Base-by-base conservation (phyloP, 192 early-diverging fungal genomes). In the Kappamyces sp. region DNA sequence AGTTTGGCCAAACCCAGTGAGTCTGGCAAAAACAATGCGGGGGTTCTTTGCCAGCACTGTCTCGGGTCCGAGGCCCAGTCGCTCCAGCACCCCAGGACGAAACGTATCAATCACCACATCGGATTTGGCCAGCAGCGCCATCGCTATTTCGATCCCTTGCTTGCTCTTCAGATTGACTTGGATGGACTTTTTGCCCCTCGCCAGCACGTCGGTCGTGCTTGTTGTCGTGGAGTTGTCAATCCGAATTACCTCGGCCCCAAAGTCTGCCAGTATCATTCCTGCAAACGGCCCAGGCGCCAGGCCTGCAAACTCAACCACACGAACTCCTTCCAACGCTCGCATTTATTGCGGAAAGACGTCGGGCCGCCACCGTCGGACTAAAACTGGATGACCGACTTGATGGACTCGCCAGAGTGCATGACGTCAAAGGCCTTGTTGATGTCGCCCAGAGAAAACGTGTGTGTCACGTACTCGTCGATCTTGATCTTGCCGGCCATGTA, bases 401-500 rank as follows among this genome's bases (percentile, higher is more conserved):
- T 73, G 47, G 64, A 64, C 35, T 75, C 53, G 2, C 91, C 79
- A 45, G 64, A 65, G 65, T 89, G 87, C 93, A 98, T 98, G 31
- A 80, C 79, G 62, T 93, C 88, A 67, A 98, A 89, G 14, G 88
- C 91, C 74, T 91, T 85, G 80, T 94, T 94, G 66, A 98, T 91
- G 30, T 96, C 87, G 9, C 76, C 80, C 45, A 98, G 63, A 7
- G 71, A 65, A 67, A 89, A 85, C 57, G 77, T 83, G 70, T 94
- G 84, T 34, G 93, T 96, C 63, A 93, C 80, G 65, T 72, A 92
- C 57, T 87, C 85, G 66, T 98, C 95, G 62, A 98, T 85, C 73
- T 94, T 91, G 22, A 98, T 73, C 69, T 86, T 77, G 39, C 86
- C 84, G 32, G 79, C 68, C 59, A 93, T 45, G 67, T 98, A 98